A percentile compares a stretch with the other conserved stretches of the same genome.
phyloP scores from a whole-genome alignment of 306 rosid genomes.

The Acacia melanoxylon region DNA sequence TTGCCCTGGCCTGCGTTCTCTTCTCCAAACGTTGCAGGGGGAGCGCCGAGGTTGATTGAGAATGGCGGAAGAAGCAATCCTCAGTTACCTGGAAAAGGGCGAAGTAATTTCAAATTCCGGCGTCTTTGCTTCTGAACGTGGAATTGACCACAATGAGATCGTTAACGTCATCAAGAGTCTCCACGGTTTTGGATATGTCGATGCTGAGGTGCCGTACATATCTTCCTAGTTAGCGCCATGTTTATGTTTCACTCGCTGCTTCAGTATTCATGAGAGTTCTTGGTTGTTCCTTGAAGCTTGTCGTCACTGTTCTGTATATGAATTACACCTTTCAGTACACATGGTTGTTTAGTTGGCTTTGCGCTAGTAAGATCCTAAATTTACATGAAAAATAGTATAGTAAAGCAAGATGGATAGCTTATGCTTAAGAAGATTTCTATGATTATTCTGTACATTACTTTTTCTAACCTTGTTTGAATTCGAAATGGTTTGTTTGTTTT shows the following conservation, averaged over 20 bases:
- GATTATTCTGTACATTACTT: not conserved
- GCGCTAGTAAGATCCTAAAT: not conserved
- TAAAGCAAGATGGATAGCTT: not conserved
- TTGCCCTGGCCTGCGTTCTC: not conserved
- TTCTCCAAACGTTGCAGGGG: not conserved
- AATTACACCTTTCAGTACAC: not conserved
- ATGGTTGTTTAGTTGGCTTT: not conserved
- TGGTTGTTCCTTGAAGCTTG: not conserved
- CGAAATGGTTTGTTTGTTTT: too few species aligned
- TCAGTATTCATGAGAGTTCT: not conserved
- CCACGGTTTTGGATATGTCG: conserved; percentile 72
- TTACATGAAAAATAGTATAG: not conserved
- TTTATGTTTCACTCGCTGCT: not conserved
- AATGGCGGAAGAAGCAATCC: conserved; percentile 79
- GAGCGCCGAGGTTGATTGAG: not conserved
- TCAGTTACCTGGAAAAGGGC: conserved; percentile 57
- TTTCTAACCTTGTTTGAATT: not conserved
- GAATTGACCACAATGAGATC: conserved; percentile 64
- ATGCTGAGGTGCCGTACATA: conserved; percentile 52
- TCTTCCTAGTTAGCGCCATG: not conserved
- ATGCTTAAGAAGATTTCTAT: not conserved
- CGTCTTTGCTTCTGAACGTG: conserved; percentile 55
- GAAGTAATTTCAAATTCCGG: conserved; percentile 68
- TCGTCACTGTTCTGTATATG: not conserved
- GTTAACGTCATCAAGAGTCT: conserved; percentile 83